Base-by-base conservation (phyloP, 2,329 filamentous ascomycete species). In the Didymella lethalis region DNA sequence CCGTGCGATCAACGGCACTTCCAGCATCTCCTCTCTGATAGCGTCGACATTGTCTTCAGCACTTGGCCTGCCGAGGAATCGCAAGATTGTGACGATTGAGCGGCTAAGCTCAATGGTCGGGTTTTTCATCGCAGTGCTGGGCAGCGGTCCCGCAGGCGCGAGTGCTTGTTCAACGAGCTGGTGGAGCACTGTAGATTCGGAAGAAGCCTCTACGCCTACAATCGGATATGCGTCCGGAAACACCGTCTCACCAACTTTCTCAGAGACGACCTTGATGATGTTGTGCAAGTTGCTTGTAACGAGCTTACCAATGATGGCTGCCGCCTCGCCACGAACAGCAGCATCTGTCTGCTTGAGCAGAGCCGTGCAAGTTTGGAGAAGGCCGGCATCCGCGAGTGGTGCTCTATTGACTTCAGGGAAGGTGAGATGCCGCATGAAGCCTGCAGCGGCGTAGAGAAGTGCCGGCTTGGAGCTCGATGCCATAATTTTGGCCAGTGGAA, bases 41-140 rank as follows among this genome's bases (percentile, higher is more conserved):
- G 65, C 63, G 46, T 70, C 65, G 14, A 66, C 58, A 16, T 73
- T 66, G 40, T 68, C 65, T 38, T 68, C 66, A 25, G 64, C 47
- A 25, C 65, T 56, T 14, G 64, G 26, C 40, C 62, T 67, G 4
- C 62, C 58, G 5, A 71, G 57, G 43, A 65, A 68, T 23, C 70
- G 53, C 8, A 74, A 56, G 7, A 73, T 69, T 14, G 49, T 57
- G 7, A 57, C 58, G 31, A 61, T 64, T 3, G 63, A 57, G 28
- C 65, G 63, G 20, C 65, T 66, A 0, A 71, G 62, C 60, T 77
- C 75, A 32, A 77, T 68, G 62, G 67, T 70, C n/a, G 72, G 62
- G n/a, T 75, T 76, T 58, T 76, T 77, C 74, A 77, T 76, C 1
- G 72, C 59, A n/a, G 72, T 74, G 53, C 75, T 77, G 4, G 75